Evolutionary conservation across 495 filamentous ascomycete genomes (phyloP).

Genomic region (Staphylotrichum longicolle): DNA sequence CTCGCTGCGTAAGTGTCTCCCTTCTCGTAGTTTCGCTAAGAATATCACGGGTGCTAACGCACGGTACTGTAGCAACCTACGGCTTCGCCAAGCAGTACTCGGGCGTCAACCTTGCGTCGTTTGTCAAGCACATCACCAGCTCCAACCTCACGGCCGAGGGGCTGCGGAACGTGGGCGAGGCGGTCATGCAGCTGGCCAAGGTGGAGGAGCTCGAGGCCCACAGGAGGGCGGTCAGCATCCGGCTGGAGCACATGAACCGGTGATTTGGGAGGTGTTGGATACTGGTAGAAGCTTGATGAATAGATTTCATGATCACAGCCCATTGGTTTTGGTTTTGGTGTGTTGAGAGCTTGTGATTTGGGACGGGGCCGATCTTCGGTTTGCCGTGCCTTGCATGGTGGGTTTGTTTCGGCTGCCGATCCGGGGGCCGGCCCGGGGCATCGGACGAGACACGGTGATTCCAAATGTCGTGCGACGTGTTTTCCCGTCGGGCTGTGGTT

Average conservation of each 20-base stretch:
- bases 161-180: constrained; percentile 73
- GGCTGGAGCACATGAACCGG: constrained; percentile 64
- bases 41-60: constrained; percentile 15
- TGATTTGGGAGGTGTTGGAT: not conserved
- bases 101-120: constrained; percentile 91
- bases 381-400: not conserved
- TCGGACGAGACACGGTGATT: not conserved
- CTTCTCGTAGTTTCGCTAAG: not conserved
- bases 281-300: not conserved
- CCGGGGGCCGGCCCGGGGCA: not conserved
- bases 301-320: not conserved
- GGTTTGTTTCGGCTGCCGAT: not conserved
- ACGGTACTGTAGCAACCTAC: constrained; percentile 70
- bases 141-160: constrained; percentile 85
- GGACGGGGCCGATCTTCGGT: not conserved
- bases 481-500: not conserved
- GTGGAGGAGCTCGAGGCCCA: constrained; percentile 96
- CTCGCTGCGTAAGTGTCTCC: constrained; percentile 73
- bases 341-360: not conserved
- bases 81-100: constrained; percentile 98
- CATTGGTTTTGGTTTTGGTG: not conserved
- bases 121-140: constrained; percentile 94
- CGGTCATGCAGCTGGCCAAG: constrained; percentile 90
- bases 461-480: too few relatives aligned
- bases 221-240: constrained; percentile 84